These are phyloP conservation scores for Didymella exigua DNA, from an alignment of 2,329 filamentous ascomycete genomes.

Conservation along the genomic window DNA sequence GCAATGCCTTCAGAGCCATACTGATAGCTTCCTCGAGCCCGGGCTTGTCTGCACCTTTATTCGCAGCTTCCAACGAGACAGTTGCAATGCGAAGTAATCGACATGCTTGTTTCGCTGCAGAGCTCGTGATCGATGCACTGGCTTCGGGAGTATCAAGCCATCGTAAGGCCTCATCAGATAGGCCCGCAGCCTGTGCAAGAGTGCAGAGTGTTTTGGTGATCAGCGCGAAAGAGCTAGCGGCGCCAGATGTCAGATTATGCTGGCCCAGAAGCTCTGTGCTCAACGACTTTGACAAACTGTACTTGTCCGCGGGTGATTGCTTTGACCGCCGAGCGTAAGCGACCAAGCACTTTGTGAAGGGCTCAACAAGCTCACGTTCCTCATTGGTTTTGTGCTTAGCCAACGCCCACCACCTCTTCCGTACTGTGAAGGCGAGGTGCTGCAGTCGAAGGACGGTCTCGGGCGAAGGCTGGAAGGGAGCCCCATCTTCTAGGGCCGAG, in stretches of 20 bases:
- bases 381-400: slow-evolving; percentile 64
- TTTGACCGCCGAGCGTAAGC: slow-evolving; percentile 64
- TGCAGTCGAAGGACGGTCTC: slow-evolving; percentile 67
- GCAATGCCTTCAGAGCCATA: slow-evolving; percentile 34
- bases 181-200: slow-evolving; percentile 44
- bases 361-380: slow-evolving; percentile 69
- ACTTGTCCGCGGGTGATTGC: slow-evolving; percentile 45
- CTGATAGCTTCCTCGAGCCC: slow-evolving; percentile 26
- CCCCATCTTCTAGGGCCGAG: slow-evolving; percentile 68
- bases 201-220: slow-evolving; percentile 31
- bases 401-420: slow-evolving; percentile 70
- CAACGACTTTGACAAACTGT: slow-evolving; percentile 45
- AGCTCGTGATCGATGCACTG: slow-evolving; percentile 17
- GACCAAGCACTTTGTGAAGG: slow-evolving; percentile 66
- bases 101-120: slow-evolving; percentile 34
- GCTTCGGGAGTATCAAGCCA: slow-evolving; percentile 34
- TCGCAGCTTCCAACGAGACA: slow-evolving; percentile 37
- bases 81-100: slow-evolving; percentile 37
- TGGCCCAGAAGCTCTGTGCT: slow-evolving; percentile 20
- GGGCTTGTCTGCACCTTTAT: slow-evolving; percentile 25
- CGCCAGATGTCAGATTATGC: not conserved
- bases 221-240: not conserved
- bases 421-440: slow-evolving; percentile 64
- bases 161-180: slow-evolving; percentile 42
- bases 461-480: slow-evolving; percentile 62